Percentiles rank a stretch among this genome's conserved stretches.
These are phyloP conservation scores for Amphibolis antarctica DNA, from an alignment of 106 monocot genomes.

Conservation along the genomic window DNA sequence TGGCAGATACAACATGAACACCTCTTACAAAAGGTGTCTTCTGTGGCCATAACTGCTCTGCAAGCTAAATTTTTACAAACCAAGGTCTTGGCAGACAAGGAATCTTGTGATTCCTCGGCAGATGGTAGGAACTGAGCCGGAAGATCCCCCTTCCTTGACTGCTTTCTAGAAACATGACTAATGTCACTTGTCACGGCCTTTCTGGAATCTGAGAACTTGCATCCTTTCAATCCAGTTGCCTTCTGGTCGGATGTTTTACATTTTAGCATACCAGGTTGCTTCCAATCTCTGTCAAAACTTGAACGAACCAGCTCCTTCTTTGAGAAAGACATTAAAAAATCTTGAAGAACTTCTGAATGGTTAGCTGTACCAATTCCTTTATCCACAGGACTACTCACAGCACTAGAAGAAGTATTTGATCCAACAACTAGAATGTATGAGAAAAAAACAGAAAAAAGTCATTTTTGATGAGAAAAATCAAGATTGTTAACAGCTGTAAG, in stretches of 20 bases:
- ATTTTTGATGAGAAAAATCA: neutral
- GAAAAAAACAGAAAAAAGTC: neutral
- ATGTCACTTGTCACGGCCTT: conserved; percentile 3
- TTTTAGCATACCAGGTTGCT: conserved; percentile 25
- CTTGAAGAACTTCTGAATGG: conserved; percentile 29
- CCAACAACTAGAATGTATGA: neutral
- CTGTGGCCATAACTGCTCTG: conserved; percentile 46
- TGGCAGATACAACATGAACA: conserved; percentile 93
- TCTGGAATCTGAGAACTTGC: conserved; percentile 1
- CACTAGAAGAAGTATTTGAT: conserved; percentile 27
- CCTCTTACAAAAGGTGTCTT: conserved; percentile 76
- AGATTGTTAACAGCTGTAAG: neutral
- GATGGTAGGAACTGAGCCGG: conserved; percentile 15
- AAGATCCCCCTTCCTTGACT: conserved; percentile 51
- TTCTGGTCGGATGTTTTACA: conserved; percentile 48
- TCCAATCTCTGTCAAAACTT: conserved; percentile 32
- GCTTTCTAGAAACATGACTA: conserved; percentile 28
- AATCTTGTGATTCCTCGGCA: conserved; percentile 11
- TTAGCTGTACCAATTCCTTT: conserved; percentile 15
- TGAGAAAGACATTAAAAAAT: conserved; percentile 29
- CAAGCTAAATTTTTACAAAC: conserved; percentile 85
- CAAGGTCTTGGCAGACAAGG: conserved; percentile 17
- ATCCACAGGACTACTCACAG: conserved; percentile 39
- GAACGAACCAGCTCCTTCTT: conserved; percentile 27
- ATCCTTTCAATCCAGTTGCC: conserved; percentile 5